These are phyloP conservation scores for Colletotrichum tropicicola DNA, from an alignment of 2,329 filamentous ascomycete genomes.

Conservation along the genomic window DNA sequence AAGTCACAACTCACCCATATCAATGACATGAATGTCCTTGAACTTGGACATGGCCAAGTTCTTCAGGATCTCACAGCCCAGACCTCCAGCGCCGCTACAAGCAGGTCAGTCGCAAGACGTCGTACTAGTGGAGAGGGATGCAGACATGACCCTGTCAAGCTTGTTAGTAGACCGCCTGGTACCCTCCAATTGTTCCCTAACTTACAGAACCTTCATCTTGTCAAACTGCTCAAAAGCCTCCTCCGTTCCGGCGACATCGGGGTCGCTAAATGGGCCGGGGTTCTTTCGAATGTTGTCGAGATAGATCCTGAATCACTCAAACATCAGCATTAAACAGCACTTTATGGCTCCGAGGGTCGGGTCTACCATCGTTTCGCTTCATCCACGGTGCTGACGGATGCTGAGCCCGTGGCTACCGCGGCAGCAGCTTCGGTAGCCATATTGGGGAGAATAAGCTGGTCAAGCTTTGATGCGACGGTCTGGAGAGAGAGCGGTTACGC, in stretches of 20 bases:
- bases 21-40: slow-evolving; percentile 97
- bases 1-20: slow-evolving; percentile 79
- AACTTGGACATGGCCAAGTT: slow-evolving; percentile 95
- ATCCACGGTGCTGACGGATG: not conserved
- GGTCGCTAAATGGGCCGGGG: slow-evolving; percentile 83
- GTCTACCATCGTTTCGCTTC: slow-evolving; percentile 29
- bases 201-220: slow-evolving; percentile 79
- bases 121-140: slow-evolving; percentile 36
- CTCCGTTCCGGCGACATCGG: slow-evolving; percentile 58
- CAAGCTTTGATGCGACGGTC: not conserved
- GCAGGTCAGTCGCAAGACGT: slow-evolving; percentile 26
- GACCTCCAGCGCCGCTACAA: slow-evolving; percentile 84
- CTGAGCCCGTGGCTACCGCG: not conserved
- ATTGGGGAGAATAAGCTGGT: not conserved
- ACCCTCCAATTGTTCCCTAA: slow-evolving; percentile 10
- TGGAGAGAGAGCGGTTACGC: not conserved
- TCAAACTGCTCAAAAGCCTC: slow-evolving; percentile 67
- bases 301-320: slow-evolving; percentile 70
- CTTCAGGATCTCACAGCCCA: slow-evolving; percentile 97
- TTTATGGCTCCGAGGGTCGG: not conserved
- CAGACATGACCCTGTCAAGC: slow-evolving; percentile 58
- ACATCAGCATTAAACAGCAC: not conserved
- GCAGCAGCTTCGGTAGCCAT: slow-evolving; percentile 12
- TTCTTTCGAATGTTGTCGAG: slow-evolving; percentile 82
- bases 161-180: slow-evolving; percentile 33